Evolutionary conservation across 2,329 filamentous ascomycete genomes (phyloP).

Genomic region (Scedosporium aurantiacum): DNA sequence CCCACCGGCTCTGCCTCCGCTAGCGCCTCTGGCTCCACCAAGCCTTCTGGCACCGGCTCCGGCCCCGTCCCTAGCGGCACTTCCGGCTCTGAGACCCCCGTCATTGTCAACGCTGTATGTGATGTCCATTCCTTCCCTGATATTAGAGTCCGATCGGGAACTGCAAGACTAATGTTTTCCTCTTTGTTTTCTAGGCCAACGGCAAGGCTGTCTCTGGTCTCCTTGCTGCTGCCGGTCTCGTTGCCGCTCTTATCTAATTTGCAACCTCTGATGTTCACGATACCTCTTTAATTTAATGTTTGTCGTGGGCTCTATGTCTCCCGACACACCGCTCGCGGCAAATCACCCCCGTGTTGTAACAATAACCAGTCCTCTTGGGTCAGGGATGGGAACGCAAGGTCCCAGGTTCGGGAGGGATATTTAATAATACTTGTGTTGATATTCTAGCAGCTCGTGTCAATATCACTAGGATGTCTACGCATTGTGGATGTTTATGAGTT

Average conservation of each 20-base stretch:
- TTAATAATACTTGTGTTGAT: neutral
- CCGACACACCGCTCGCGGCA: neutral
- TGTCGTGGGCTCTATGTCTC: neutral
- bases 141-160: neutral
- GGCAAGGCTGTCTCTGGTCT: neutral
- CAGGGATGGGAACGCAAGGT: neutral
- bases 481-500: neutral
- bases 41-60: neutral
- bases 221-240: slow-evolving; percentile 2
- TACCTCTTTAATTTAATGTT: neutral
- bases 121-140: neutral
- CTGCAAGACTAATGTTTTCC: neutral
- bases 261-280: neutral
- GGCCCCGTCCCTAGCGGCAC: neutral
- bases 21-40: neutral
- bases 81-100: neutral
- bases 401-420: neutral
- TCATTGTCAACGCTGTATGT: slow-evolving; percentile 4
- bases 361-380: neutral
- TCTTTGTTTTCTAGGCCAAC: neutral
- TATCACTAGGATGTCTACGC: neutral
- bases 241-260: slow-evolving; percentile 4
- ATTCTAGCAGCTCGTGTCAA: neutral
- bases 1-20: slow-evolving; percentile 1
- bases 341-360: neutral